Conservation (phyloP, 257 asterid genomes). For the Solanum pimpinellifolium region DNA sequence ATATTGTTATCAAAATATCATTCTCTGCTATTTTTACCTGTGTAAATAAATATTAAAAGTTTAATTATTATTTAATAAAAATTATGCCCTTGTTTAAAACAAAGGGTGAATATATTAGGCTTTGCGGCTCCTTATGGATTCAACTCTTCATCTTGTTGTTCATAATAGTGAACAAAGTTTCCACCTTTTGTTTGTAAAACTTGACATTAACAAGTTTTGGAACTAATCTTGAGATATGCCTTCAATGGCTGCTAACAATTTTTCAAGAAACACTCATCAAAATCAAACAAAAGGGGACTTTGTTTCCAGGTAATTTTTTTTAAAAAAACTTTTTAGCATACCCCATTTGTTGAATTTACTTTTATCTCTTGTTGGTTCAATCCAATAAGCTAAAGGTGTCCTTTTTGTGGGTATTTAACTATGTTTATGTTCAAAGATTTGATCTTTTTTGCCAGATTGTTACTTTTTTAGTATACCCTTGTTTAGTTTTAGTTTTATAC, state of each 20-base stretch:
- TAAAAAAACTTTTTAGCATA: background rate
- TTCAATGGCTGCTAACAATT: constrained; percentile 42
- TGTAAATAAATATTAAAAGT: too few relatives aligned
- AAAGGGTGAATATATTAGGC: background rate
- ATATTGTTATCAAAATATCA: background rate
- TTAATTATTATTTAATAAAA: too few relatives aligned
- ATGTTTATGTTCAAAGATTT: background rate
- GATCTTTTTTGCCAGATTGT: constrained; percentile 20
- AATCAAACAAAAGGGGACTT: constrained; percentile 26
- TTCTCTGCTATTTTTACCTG: too few relatives aligned
- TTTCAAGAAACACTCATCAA: constrained; percentile 6
- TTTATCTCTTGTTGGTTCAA: background rate
- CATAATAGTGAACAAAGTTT: background rate
- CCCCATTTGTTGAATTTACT: background rate
- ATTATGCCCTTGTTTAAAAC: background rate
- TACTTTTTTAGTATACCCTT: background rate
- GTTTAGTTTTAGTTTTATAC: background rate
- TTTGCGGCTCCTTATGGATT: background rate
- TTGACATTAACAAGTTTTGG: background rate
- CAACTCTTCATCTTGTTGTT: background rate
- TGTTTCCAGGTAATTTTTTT: constrained; percentile 33
- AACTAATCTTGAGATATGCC: constrained; percentile 26
- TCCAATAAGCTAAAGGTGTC: background rate
- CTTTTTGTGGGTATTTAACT: background rate
- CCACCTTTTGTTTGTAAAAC: background rate